Percentiles rank a stretch among this genome's conserved stretches.
Evolutionary conservation across 176 grass and related monocot genomes (phyloP).

Genomic region (Oryza longistaminata): DNA sequence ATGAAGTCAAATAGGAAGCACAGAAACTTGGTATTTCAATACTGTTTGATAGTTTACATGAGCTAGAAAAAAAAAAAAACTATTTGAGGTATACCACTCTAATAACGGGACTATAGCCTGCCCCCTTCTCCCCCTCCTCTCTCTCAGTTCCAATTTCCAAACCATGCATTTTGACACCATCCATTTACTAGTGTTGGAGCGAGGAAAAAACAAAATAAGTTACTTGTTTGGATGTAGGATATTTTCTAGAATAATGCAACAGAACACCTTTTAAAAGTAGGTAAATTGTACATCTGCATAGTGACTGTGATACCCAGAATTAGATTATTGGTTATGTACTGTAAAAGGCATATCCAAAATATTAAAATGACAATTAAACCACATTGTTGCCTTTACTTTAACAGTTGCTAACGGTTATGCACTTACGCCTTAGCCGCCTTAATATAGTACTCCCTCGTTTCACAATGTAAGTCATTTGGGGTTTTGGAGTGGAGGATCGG

Average conservation of each 20-base stretch:
- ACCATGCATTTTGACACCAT: neutral
- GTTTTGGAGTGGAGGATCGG: constrained; percentile 14
- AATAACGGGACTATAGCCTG: neutral
- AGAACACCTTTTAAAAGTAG: constrained; percentile 4
- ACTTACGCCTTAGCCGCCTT: neutral
- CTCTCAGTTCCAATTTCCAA: too few relatives aligned
- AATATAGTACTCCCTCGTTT: too few relatives aligned
- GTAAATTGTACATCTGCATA: neutral
- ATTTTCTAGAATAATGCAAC: neutral
- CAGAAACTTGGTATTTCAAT: neutral
- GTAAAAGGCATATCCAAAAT: neutral
- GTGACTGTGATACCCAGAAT: neutral
- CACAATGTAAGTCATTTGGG: too few relatives aligned
- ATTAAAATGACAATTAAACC: neutral
- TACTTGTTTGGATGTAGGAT: neutral
- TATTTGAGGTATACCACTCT: neutral
- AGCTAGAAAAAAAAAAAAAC: neutral
- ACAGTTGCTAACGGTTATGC: neutral
- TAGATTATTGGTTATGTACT: neutral
- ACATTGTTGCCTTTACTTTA: neutral
- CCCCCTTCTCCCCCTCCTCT: neutral
- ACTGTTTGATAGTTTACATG: neutral
- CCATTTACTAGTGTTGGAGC: neutral
- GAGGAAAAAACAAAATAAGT: neutral
- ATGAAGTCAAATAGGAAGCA: constrained; percentile 10